These are phyloP conservation scores for Fraxinus xanthoxyloides DNA, from an alignment of 305 asterid species.

Conservation along the genomic window DNA sequence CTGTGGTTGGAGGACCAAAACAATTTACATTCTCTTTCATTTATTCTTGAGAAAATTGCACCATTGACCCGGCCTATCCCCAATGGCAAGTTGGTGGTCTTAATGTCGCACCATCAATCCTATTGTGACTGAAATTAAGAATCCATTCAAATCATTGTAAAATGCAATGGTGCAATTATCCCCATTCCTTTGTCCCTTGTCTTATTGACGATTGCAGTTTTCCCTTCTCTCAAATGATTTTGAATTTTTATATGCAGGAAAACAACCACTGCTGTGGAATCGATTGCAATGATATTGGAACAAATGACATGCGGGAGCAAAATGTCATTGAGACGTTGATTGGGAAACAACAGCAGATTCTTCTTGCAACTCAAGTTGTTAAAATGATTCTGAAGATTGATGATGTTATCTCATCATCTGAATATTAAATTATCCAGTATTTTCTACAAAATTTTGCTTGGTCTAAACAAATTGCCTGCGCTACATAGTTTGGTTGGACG, in stretches of 20 bases:
- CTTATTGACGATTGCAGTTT: background rate
- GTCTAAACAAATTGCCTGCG: background rate
- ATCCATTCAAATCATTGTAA: background rate
- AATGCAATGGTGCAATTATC: background rate
- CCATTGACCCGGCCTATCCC: background rate
- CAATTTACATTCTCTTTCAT: background rate
- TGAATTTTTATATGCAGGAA: constrained; percentile 49
- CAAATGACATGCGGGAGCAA: constrained; percentile 87
- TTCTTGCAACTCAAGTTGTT: constrained; percentile 93
- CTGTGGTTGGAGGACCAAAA: background rate
- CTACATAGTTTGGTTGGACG: background rate
- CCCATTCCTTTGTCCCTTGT: background rate
- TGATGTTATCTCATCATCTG: constrained; percentile 83
- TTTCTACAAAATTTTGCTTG: background rate
- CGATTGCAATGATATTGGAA: constrained; percentile 84
- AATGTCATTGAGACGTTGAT: constrained; percentile 81
- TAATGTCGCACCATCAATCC: background rate
- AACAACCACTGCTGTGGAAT: constrained; percentile 68
- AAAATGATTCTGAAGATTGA: constrained; percentile 96
- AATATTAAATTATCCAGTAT: constrained; percentile 37
- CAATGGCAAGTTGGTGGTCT: background rate
- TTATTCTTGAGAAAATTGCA: background rate
- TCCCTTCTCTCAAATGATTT: background rate
- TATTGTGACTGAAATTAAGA: background rate
- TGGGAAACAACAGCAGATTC: constrained; percentile 90